A percentile compares a stretch with the other conserved stretches of the same genome.
Evolutionary conservation across 148 eudicot species (phyloP).

Genomic region (Rhododendron ferrugineum): DNA sequence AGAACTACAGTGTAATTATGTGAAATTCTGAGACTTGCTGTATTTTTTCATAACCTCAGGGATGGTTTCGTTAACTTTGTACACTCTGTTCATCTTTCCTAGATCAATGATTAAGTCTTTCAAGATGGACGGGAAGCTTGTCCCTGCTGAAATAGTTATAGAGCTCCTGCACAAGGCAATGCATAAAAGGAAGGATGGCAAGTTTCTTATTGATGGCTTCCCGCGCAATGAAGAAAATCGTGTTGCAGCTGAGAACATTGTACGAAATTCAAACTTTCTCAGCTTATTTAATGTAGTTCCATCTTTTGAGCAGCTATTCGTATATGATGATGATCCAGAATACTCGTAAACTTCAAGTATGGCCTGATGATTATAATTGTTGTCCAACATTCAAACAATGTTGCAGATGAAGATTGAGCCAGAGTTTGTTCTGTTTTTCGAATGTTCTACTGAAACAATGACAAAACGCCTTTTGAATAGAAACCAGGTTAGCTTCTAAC

Average conservation of each 20-base stretch:
- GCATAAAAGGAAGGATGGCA: slow-evolving; percentile 18
- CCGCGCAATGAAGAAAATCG: slow-evolving; percentile 41
- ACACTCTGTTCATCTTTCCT: neutral
- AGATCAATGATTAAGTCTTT: slow-evolving; percentile 34
- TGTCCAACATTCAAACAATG: neutral
- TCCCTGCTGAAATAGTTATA: slow-evolving; percentile 29
- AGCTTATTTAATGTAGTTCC: too few species aligned
- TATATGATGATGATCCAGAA: neutral
- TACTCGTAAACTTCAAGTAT: neutral
- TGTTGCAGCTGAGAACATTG: slow-evolving; percentile 24
- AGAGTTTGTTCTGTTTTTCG: neutral
- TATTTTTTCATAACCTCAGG: too few species aligned
- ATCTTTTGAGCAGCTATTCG: neutral
- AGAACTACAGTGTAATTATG: too few species aligned
- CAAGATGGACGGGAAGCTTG: slow-evolving; percentile 32
- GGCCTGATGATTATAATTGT: neutral
- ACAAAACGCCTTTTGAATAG: neutral
- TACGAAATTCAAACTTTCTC: slow-evolving; percentile 2
- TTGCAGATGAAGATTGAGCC: neutral
- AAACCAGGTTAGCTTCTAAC: neutral
- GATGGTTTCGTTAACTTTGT: neutral
- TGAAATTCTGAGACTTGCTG: too few species aligned
- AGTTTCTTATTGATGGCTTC: slow-evolving; percentile 43
- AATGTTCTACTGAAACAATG: neutral
- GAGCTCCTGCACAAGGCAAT: slow-evolving; percentile 31